A percentile compares a stretch with the other conserved stretches of the same genome.
These are phyloP conservation scores for Cladosporium cucumerinum DNA, from an alignment of 2,329 filamentous ascomycete genomes.

Conservation along the genomic window DNA sequence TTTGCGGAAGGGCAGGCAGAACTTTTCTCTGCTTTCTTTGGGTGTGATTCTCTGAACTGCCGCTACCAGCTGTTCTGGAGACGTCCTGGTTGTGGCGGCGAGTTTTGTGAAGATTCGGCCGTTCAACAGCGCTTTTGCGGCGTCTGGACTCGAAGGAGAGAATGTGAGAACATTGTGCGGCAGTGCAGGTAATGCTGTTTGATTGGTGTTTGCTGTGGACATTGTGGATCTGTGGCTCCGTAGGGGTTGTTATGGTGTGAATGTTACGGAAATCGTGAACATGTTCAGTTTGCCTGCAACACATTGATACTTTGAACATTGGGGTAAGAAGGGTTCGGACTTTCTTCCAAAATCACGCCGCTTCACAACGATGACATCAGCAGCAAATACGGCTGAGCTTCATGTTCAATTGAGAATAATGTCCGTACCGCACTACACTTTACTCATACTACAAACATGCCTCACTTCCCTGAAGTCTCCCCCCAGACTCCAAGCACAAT, in stretches of 20 bases:
- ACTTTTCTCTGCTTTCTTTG: neutral
- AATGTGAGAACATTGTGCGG: conserved; percentile 11
- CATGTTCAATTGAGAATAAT: neutral
- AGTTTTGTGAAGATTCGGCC: conserved; percentile 3
- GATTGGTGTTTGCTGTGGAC: neutral
- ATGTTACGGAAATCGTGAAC: neutral
- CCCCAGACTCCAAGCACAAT: conserved; percentile 48
- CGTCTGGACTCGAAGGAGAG: neutral
- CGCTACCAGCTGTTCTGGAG: neutral
- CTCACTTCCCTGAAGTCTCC: conserved; percentile 3
- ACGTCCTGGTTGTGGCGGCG: neutral
- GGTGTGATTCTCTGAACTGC: neutral
- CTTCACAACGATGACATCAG: neutral
- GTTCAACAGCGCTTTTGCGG: neutral
- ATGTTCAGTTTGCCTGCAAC: neutral
- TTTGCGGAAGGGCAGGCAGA: conserved; percentile 12
- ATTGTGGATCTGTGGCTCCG: neutral
- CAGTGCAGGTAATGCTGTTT: neutral
- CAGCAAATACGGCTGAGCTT: neutral
- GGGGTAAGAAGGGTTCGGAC: neutral
- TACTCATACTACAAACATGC: neutral
- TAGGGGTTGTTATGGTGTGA: neutral
- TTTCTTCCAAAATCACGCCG: neutral
- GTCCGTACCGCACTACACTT: neutral
- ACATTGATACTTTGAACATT: neutral